Conservation (phyloP, 768 basidiomycete genomes). For the Chalciporus piperatus region DNA sequence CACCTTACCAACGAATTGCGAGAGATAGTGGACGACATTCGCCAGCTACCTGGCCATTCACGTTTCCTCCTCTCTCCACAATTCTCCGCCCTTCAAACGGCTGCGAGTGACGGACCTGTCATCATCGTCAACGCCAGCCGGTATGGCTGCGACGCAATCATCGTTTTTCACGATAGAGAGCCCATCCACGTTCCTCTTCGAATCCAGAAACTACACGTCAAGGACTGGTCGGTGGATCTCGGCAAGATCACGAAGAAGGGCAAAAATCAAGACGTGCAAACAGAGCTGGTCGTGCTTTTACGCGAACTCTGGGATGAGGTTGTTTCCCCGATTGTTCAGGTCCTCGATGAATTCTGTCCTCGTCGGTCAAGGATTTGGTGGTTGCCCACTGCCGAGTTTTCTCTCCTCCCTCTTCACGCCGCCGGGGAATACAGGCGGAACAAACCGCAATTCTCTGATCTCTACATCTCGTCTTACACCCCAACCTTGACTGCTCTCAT, state of each 20-base stretch:
- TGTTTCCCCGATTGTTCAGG: conserved; percentile 3
- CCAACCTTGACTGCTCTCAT: conserved; percentile 18
- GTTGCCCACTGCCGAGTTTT: conserved; percentile 17
- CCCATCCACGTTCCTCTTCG: not conserved
- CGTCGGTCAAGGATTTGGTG: conserved; percentile 9
- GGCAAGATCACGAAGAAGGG: not conserved
- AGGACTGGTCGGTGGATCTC: not conserved
- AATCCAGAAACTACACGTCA: not conserved
- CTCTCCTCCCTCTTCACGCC: conserved; percentile 35
- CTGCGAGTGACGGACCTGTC: conserved; percentile 3
- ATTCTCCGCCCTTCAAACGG: conserved; percentile 4
- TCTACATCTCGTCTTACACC: conserved; percentile 21
- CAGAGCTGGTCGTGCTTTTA: not conserved
- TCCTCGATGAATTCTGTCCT: not conserved
- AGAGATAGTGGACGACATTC: not conserved
- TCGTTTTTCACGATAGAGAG: not conserved
- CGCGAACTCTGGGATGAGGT: conserved; percentile 2
- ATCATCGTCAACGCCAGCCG: conserved; percentile 1
- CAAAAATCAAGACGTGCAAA: not conserved
- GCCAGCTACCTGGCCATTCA: conserved; percentile 5
- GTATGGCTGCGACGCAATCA: conserved; percentile 8
- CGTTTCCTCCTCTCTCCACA: conserved; percentile 12
- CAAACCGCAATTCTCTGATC: not conserved
- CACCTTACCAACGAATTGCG: not conserved
- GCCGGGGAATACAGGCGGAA: conserved; percentile 25